A percentile compares a stretch with the other conserved stretches of the same genome.
Evolutionary conservation across 352 stramenopile species (phyloP).

Genomic region (Phytophthora hibernalis): DNA sequence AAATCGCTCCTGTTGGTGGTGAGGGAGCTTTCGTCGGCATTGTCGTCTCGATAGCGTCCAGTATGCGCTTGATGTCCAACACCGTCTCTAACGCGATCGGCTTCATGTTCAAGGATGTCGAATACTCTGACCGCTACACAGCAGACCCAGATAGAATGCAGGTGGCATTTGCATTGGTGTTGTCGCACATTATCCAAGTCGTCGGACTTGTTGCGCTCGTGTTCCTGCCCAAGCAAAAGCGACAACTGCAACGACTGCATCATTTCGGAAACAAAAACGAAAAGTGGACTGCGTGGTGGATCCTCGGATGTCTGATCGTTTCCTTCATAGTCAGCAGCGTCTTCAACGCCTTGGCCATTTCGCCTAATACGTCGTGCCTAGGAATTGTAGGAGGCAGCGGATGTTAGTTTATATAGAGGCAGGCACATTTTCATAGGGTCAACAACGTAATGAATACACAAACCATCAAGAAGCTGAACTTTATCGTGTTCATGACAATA

Average conservation of each 20-base stretch:
- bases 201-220: conserved; percentile 49
- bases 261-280: conserved; percentile 32
- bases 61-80: conserved; percentile 46
- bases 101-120: conserved; percentile 47
- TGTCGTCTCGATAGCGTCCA: conserved; percentile 49
- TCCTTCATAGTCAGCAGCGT: conserved; percentile 48
- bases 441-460: conserved; percentile 27
- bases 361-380: conserved; percentile 43
- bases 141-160: conserved; percentile 33
- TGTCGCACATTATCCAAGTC: conserved; percentile 56
- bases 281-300: conserved; percentile 40
- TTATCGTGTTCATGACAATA: neutral
- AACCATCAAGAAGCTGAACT: too few relatives aligned
- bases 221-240: conserved; percentile 63
- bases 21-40: conserved; percentile 55
- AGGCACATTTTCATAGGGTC: neutral
- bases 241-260: conserved; percentile 48
- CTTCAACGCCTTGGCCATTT: conserved; percentile 46
- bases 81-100: conserved; percentile 56
- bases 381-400: conserved; percentile 43
- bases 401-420: conserved; percentile 26
- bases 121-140: conserved; percentile 15
- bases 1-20: conserved; percentile 50
- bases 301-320: conserved; percentile 34
- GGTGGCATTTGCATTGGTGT: conserved; percentile 51